These are phyloP conservation scores for Crithidia thermophila DNA, from an alignment of 208 protist species.

Conservation along the genomic window DNA sequence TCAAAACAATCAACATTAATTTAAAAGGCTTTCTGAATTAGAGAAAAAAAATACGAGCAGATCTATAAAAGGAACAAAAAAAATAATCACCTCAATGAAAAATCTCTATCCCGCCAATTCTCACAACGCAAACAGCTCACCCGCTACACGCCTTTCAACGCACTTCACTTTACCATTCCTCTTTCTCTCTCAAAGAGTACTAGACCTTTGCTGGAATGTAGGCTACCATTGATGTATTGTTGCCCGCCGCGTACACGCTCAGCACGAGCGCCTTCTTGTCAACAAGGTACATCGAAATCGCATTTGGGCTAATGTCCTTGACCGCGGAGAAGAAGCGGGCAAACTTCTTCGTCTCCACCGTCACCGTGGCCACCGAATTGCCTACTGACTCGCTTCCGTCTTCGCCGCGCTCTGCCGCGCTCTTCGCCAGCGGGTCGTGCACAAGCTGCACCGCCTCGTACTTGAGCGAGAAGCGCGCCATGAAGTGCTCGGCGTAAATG, in stretches of 20 bases:
- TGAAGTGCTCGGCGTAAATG: constrained; percentile 57
- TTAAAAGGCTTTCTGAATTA: too few species aligned
- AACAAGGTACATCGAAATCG: constrained; percentile 62
- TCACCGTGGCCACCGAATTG: constrained; percentile 37
- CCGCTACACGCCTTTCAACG: too few species aligned
- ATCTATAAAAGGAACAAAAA: too few species aligned
- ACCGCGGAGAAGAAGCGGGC: constrained; percentile 75
- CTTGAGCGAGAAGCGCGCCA: constrained; percentile 62
- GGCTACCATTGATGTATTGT: constrained; percentile 64
- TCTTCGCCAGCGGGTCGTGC: not conserved
- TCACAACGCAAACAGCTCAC: too few species aligned
- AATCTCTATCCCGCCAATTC: too few species aligned
- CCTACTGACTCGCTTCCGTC: too few species aligned
- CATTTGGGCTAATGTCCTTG: constrained; percentile 49
- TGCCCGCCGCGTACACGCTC: constrained; percentile 44
- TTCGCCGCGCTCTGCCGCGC: not conserved
- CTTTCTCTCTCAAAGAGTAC: not conserved
- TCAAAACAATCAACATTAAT: not conserved
- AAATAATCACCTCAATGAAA: too few species aligned
- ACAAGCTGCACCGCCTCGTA: constrained; percentile 61
- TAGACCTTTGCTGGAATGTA: constrained; percentile 71
- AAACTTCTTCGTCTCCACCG: constrained; percentile 68
- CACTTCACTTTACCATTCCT: not conserved
- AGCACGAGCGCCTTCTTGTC: constrained; percentile 62
- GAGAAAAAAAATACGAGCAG: too few species aligned